These are phyloP conservation scores for Volvariella volvacea DNA, from an alignment of 1,284 basidiomycete species.

Conservation along the genomic window DNA sequence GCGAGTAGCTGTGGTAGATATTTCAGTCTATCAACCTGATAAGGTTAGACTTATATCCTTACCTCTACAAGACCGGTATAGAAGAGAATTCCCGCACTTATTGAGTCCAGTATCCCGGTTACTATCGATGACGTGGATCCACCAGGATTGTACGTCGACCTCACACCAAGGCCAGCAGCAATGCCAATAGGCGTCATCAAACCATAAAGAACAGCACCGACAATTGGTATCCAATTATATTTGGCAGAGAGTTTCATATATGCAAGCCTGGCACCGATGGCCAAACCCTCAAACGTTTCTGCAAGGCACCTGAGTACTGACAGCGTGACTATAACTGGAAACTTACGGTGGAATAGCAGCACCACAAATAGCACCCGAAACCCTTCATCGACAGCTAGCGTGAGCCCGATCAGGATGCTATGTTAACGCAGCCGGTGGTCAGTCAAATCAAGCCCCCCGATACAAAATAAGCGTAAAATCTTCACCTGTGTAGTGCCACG, in stretches of 20 bases:
- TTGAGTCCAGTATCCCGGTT: constrained; percentile 78
- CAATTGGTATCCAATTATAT: constrained; percentile 58
- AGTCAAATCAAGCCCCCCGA: background rate
- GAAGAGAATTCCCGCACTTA: constrained; percentile 84
- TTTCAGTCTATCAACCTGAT: background rate
- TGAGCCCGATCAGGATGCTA: constrained; percentile 86
- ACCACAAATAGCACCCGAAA: constrained; percentile 90
- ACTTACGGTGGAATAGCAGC: constrained; percentile 82
- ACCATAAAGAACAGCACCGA: constrained; percentile 66
- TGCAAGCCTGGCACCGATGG: constrained; percentile 81
- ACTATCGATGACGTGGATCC: constrained; percentile 73
- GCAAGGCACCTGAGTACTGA: constrained; percentile 1
- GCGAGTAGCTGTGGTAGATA: constrained; percentile 60
- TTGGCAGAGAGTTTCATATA: constrained; percentile 57
- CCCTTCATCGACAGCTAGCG: constrained; percentile 77
- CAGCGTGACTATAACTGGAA: constrained; percentile 1
- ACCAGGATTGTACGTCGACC: constrained; percentile 76
- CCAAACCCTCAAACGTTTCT: constrained; percentile 91
- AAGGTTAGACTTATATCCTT: constrained; percentile 11
- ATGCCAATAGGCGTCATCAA: constrained; percentile 82
- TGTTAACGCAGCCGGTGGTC: background rate
- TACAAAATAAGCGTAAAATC: background rate
- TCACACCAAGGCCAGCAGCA: constrained; percentile 80
- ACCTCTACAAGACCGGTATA: constrained; percentile 92
- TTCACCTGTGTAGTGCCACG: constrained; percentile 76